A percentile compares a stretch with the other conserved stretches of the same genome.
These are phyloP conservation scores for Starmerella kuoi DNA, from an alignment of 805 yeast genomes.

Conservation along the genomic window DNA sequence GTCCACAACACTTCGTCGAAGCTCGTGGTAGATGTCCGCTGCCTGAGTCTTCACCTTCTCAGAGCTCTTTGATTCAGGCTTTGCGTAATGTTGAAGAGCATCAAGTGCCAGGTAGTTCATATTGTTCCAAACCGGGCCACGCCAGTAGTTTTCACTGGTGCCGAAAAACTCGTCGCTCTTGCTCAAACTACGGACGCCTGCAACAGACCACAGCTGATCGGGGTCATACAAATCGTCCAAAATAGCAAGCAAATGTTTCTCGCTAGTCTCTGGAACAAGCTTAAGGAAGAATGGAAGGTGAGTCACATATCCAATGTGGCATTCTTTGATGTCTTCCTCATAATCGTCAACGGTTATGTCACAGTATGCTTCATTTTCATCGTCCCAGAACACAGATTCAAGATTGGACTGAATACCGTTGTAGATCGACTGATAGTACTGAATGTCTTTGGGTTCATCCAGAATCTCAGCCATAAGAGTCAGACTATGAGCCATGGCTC, in stretches of 20 bases:
- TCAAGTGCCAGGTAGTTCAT: slow-evolving; percentile 76
- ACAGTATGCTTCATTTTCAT: slow-evolving; percentile 54
- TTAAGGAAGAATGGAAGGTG: slow-evolving; percentile 73
- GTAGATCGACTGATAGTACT: slow-evolving; percentile 42
- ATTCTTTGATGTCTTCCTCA: slow-evolving; percentile 55
- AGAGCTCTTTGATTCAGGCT: slow-evolving; percentile 26
- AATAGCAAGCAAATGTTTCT: slow-evolving; percentile 39
- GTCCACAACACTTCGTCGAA: slow-evolving; percentile 54
- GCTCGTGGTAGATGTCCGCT: slow-evolving; percentile 39
- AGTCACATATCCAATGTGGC: slow-evolving; percentile 82
- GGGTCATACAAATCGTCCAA: slow-evolving; percentile 55
- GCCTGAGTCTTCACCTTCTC: slow-evolving; percentile 31
- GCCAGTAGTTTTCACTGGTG: slow-evolving; percentile 86
- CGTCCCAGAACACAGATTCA: slow-evolving; percentile 71
- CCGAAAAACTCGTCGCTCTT: slow-evolving; percentile 52
- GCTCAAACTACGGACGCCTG: slow-evolving; percentile 73
- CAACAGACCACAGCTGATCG: slow-evolving; percentile 60
- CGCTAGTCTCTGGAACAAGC: slow-evolving; percentile 39
- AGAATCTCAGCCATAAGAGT: slow-evolving; percentile 54
- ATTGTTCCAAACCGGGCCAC: slow-evolving; percentile 87
- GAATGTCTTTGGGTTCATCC: slow-evolving; percentile 46
- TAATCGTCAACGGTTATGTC: slow-evolving; percentile 67
- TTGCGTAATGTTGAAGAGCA: slow-evolving; percentile 45
- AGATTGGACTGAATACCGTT: slow-evolving; percentile 49
- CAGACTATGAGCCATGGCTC: slow-evolving; percentile 79